Percentiles rank a stretch among this genome's conserved stretches.
Evolutionary conservation across 1,284 basidiomycete genomes (phyloP).

Genomic region (Dichomitus squalens): DNA sequence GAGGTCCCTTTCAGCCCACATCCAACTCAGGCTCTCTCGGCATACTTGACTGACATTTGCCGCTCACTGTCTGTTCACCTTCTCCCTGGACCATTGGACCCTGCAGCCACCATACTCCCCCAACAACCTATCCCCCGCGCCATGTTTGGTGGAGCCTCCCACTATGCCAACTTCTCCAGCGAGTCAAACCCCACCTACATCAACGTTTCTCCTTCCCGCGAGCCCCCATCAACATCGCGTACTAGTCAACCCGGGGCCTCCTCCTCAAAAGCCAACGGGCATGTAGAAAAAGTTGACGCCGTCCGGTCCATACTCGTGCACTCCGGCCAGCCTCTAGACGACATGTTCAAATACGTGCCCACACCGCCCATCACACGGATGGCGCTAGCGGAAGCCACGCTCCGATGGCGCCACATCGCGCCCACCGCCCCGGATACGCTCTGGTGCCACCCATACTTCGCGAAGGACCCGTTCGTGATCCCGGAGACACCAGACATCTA

Average conservation of each 20-base stretch:
- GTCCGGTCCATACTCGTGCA: slow-evolving; percentile 73
- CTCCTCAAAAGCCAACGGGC: slow-evolving; percentile 20
- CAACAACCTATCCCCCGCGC: slow-evolving; percentile 93
- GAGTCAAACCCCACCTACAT: slow-evolving; percentile 94
- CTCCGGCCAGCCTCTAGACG: slow-evolving; percentile 92
- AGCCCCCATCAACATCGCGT: slow-evolving; percentile 21
- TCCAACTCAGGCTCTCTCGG: slow-evolving; percentile 73
- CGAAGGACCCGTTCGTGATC: slow-evolving; percentile 90
- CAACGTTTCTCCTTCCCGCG: slow-evolving; percentile 44
- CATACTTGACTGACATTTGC: slow-evolving; percentile 74
- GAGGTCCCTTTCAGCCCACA: slow-evolving; percentile 71
- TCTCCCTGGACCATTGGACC: slow-evolving; percentile 86
- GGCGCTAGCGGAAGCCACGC: slow-evolving; percentile 75
- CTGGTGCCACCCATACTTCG: slow-evolving; percentile 96
- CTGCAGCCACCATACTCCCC: slow-evolving; percentile 86
- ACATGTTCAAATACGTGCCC: slow-evolving; percentile 92
- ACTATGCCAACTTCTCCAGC: slow-evolving; percentile 68
- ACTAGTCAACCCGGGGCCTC: slow-evolving; percentile 25
- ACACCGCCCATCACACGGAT: slow-evolving; percentile 69
- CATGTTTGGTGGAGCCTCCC: slow-evolving; percentile 80
- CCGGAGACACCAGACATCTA: slow-evolving; percentile 86
- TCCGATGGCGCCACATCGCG: slow-evolving; percentile 95
- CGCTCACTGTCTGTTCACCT: slow-evolving; percentile 79
- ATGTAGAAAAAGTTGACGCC: slow-evolving; percentile 22
- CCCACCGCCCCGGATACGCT: slow-evolving; percentile 98